These are phyloP conservation scores for Teratosphaeria viscida DNA, from an alignment of 2,329 filamentous ascomycete genomes.

Conservation along the genomic window DNA sequence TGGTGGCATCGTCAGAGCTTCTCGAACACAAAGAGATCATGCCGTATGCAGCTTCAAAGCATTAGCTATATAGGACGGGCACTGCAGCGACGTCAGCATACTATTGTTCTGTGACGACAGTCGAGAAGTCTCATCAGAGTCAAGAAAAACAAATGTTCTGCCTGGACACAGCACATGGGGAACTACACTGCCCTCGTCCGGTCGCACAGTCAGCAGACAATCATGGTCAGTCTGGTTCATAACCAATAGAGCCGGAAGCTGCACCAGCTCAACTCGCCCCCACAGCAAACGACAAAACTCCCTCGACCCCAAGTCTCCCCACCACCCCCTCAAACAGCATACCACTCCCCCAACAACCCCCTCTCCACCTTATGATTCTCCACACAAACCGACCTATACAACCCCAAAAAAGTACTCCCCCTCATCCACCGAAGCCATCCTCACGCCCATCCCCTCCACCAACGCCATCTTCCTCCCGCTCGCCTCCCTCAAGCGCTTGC, in stretches of 20 bases:
- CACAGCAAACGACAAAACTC: not conserved
- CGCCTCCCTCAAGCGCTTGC: not conserved
- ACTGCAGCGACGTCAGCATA: too few species aligned
- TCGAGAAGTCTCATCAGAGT: too few species aligned
- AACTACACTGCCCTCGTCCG: too few species aligned
- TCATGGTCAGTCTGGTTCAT: too few species aligned
- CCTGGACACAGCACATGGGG: too few species aligned
- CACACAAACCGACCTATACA: not conserved
- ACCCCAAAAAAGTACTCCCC: not conserved
- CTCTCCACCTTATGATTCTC: not conserved
- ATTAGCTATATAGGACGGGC: too few species aligned
- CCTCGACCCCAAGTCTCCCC: not conserved
- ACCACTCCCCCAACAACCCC: not conserved
- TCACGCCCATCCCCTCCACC: not conserved
- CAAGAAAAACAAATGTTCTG: too few species aligned
- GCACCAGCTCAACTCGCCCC: not conserved
- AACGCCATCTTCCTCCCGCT: not conserved
- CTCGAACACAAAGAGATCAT: not conserved
- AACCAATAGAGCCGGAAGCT: too few species aligned
- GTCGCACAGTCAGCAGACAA: too few species aligned
- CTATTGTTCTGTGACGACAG: too few species aligned
- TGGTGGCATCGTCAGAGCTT: not conserved
- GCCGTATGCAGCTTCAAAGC: not conserved
- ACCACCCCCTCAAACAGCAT: not conserved
- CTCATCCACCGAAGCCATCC: not conserved